Conservation (phyloP, 306 rosid genomes). For the Prunus dulcis region DNA sequence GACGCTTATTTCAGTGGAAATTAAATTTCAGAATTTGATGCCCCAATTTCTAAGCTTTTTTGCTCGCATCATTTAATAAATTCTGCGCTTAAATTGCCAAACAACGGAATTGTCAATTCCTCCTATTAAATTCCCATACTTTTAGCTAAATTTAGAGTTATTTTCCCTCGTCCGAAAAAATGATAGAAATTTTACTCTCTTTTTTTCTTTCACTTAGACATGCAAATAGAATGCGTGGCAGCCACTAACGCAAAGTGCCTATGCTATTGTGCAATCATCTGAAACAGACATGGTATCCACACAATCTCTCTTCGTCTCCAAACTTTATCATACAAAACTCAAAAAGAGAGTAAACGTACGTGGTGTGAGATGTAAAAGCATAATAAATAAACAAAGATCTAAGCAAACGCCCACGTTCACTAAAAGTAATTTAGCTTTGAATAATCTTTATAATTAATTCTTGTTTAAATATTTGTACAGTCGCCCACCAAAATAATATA, state of each 20-base stretch:
- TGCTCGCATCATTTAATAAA: accelerated
- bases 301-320: not conserved
- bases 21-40: accelerated
- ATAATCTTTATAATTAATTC: not conserved
- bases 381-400: not conserved
- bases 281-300: not conserved
- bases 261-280: not conserved
- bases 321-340: not conserved
- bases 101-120: accelerated
- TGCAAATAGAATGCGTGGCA: not conserved
- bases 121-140: accelerated
- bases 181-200: accelerated
- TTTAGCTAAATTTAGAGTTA: too few species aligned
- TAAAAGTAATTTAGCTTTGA: not conserved
- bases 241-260: not conserved
- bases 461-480: not conserved
- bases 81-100: accelerated
- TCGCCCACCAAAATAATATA: not conserved
- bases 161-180: too few species aligned
- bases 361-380: not conserved
- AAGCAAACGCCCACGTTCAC: not conserved
- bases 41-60: accelerated
- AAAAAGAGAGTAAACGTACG: not conserved
- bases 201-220: too few species aligned
- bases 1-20: accelerated